phyloP scores from a whole-genome alignment of 495 filamentous ascomycete species.

The Recurvomyces mirabilis region DNA sequence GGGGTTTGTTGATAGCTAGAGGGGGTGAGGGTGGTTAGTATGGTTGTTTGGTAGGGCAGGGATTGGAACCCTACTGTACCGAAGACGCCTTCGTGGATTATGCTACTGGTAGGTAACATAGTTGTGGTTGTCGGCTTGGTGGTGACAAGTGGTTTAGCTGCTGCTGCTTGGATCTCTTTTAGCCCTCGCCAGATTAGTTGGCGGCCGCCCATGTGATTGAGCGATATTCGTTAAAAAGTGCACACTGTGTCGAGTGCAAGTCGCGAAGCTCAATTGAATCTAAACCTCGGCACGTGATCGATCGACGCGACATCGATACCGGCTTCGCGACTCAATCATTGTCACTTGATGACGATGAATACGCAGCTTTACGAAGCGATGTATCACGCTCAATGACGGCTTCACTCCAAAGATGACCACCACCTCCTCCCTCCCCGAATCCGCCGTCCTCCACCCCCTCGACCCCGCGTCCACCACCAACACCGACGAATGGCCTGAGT shows the following conservation, averaged over 20 bases:
- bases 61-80: conserved; percentile 22
- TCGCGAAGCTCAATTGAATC: no score
- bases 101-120: neutral
- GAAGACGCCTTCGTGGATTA: conserved; percentile 20
- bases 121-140: neutral
- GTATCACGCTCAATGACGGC: neutral
- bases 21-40: conserved; percentile 1
- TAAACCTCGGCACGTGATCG: no score
- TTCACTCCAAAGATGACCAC: neutral
- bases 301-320: no score
- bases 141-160: neutral
- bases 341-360: no score
- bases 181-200: conserved; percentile 3
- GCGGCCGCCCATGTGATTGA: conserved; percentile 9
- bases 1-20: conserved; percentile 87
- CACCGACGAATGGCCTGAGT: conserved; percentile 52
- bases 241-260: neutral
- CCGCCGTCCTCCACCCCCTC: conserved; percentile 43
- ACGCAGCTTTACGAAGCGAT: no score
- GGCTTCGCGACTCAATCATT: no score
- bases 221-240: no score
- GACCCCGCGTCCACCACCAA: conserved; percentile 40
- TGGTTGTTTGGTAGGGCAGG: conserved; percentile 4
- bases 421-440: conserved; percentile 32
- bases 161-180: neutral